Percentiles rank a stretch among this genome's conserved stretches.
These are phyloP conservation scores for Globisporangium cylindrosporum DNA, from an alignment of 352 stramenopile genomes.

Conservation along the genomic window DNA sequence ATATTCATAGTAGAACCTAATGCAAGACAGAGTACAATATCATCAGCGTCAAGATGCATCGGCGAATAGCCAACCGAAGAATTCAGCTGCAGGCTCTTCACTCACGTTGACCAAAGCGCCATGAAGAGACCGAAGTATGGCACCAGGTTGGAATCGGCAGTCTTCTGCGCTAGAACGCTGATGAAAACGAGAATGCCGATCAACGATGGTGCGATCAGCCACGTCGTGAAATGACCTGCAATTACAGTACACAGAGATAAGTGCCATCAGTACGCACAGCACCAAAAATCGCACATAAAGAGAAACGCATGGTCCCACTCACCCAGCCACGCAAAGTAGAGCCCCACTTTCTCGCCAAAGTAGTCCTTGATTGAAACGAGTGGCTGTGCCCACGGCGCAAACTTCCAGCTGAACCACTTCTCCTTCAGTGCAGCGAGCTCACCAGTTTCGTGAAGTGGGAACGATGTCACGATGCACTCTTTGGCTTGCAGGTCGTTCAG, in stretches of 20 bases:
- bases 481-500: slow-evolving; percentile 46
- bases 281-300: background rate
- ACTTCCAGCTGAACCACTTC: slow-evolving; percentile 68
- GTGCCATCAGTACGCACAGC: background rate
- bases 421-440: slow-evolving; percentile 44
- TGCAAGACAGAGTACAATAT: background rate
- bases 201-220: slow-evolving; percentile 91
- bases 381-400: slow-evolving; percentile 59
- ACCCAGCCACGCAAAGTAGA: slow-evolving; percentile 98
- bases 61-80: background rate
- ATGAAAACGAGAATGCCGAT: slow-evolving; percentile 89
- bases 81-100: background rate
- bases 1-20: slow-evolving; percentile 76
- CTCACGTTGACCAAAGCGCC: slow-evolving; percentile 71
- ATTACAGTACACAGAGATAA: background rate
- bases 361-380: slow-evolving; percentile 73
- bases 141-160: slow-evolving; percentile 55
- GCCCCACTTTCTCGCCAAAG: slow-evolving; percentile 90
- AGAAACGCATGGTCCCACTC: background rate
- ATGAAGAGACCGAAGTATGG: slow-evolving; percentile 83
- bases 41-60: background rate
- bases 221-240: slow-evolving; percentile 90
- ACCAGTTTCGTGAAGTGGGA: slow-evolving; percentile 53
- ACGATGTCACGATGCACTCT: slow-evolving; percentile 57
- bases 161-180: slow-evolving; percentile 57